These are phyloP conservation scores for Apiospora koreana DNA, from an alignment of 2,329 filamentous ascomycete species.

Conservation along the genomic window DNA sequence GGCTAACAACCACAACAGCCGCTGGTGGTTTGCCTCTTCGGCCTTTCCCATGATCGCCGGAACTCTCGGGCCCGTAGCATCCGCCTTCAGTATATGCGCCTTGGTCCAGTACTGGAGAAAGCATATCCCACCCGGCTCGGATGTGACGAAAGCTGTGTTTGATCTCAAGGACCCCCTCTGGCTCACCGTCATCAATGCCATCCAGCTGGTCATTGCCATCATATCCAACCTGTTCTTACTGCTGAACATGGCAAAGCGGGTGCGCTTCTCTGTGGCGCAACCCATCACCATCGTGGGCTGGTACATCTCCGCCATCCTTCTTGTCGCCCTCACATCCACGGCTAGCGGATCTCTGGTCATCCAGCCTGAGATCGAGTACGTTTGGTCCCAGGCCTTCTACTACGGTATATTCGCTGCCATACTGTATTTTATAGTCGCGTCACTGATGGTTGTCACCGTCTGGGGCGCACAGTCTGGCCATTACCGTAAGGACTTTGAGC, in stretches of 20 bases:
- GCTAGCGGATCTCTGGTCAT: conserved; percentile 57
- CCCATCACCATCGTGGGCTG: conserved; percentile 83
- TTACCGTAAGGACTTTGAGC: conserved; percentile 76
- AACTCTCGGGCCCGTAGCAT: conserved; percentile 82
- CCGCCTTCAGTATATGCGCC: conserved; percentile 83
- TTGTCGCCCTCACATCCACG: conserved; percentile 67
- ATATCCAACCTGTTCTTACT: conserved; percentile 80
- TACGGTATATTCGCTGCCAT: conserved; percentile 79
- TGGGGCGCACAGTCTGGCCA: conserved; percentile 69
- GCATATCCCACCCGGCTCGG: conserved; percentile 47
- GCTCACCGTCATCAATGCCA: conserved; percentile 74
- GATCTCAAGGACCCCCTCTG: conserved; percentile 68
- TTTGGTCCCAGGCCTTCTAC: conserved; percentile 81
- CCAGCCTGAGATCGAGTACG: conserved; percentile 49
- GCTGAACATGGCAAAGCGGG: conserved; percentile 79
- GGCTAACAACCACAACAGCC: conserved; percentile 35
- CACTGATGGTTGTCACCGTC: conserved; percentile 78
- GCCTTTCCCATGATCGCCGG: conserved; percentile 79
- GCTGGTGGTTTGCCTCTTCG: conserved; percentile 66
- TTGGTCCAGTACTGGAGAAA: conserved; percentile 80
- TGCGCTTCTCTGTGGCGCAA: conserved; percentile 80
- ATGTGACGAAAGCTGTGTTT: conserved; percentile 50
- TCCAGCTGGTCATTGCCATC: conserved; percentile 75
- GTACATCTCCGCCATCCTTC: conserved; percentile 66
- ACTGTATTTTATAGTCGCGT: conserved; percentile 77